Evolutionary conservation across 1,284 basidiomycete genomes (phyloP).

Genomic region (Microbotryum intermedium): DNA sequence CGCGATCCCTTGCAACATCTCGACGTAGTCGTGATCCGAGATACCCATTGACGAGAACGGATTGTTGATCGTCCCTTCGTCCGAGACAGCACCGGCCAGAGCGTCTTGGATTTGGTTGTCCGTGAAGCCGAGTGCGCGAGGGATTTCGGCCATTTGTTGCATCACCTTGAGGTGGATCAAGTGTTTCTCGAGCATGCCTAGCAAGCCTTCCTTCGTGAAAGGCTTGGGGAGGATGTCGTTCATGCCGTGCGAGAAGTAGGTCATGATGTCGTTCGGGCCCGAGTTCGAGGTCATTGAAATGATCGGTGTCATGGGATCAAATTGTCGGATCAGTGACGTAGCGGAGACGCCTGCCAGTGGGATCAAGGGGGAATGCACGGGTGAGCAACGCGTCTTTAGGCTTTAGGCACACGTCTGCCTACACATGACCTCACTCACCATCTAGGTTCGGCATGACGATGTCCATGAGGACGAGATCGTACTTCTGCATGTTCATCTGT

Average conservation of each 20-base stretch:
- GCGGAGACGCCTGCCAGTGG: slow-evolving; percentile 53
- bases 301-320: slow-evolving; percentile 88
- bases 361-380: background rate
- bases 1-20: slow-evolving; percentile 27
- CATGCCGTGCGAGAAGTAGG: slow-evolving; percentile 87
- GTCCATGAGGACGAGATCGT: slow-evolving; percentile 91
- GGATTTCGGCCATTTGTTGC: slow-evolving; percentile 65
- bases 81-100: slow-evolving; percentile 19
- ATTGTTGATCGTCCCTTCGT: slow-evolving; percentile 20
- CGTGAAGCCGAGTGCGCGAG: slow-evolving; percentile 61
- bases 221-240: slow-evolving; percentile 96
- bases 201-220: slow-evolving; percentile 81
- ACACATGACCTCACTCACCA: slow-evolving; percentile 40
- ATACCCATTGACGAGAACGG: slow-evolving; percentile 30
- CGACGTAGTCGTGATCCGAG: slow-evolving; percentile 26
- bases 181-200: slow-evolving; percentile 94
- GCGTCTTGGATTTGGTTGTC: slow-evolving; percentile 30
- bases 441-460: slow-evolving; percentile 92
- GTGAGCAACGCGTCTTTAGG: too few species aligned
- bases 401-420: too few species aligned
- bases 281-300: slow-evolving; percentile 96
- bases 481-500: slow-evolving; percentile 64
- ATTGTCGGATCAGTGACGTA: slow-evolving; percentile 85
- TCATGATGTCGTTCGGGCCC: slow-evolving; percentile 80
- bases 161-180: slow-evolving; percentile 85